Evolutionary conservation across 306 rosid genomes (phyloP).

Genomic region (Ormosia emarginata): DNA sequence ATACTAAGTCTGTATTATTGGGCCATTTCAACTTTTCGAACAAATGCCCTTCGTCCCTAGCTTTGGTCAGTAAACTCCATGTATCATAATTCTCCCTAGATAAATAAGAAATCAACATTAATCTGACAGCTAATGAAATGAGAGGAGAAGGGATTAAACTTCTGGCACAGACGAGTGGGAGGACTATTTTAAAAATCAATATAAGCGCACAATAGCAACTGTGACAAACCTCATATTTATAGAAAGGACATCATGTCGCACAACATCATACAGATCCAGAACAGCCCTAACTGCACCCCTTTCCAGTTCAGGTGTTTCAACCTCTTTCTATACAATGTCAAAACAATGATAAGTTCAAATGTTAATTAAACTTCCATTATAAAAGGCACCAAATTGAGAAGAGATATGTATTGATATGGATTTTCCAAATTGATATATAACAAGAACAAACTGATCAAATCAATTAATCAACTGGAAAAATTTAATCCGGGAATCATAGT

Average conservation of each 20-base stretch:
- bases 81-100: conserved; percentile 67
- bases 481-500: not conserved
- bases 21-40: conserved; percentile 90
- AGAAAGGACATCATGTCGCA: conserved; percentile 61
- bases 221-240: conserved; percentile 66
- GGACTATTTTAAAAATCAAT: not conserved
- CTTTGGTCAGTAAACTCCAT: conserved; percentile 63
- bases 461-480: not conserved
- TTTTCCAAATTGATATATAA: not conserved
- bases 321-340: conserved; percentile 52
- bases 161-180: not conserved
- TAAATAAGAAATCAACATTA: conserved; percentile 14
- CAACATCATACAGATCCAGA: conserved; percentile 89
- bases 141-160: not conserved
- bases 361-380: not conserved
- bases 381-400: not conserved
- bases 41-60: conserved; percentile 69
- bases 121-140: not conserved
- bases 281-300: conserved; percentile 83
- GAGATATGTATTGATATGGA: not conserved
- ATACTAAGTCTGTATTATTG: conserved; percentile 63
- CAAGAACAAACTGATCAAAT: not conserved
- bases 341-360: conserved; percentile 1
- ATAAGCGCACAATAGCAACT: not conserved
- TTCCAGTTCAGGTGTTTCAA: conserved; percentile 54